Conservation (phyloP, 306 rosid genomes). For the Benincasa hispida region DNA sequence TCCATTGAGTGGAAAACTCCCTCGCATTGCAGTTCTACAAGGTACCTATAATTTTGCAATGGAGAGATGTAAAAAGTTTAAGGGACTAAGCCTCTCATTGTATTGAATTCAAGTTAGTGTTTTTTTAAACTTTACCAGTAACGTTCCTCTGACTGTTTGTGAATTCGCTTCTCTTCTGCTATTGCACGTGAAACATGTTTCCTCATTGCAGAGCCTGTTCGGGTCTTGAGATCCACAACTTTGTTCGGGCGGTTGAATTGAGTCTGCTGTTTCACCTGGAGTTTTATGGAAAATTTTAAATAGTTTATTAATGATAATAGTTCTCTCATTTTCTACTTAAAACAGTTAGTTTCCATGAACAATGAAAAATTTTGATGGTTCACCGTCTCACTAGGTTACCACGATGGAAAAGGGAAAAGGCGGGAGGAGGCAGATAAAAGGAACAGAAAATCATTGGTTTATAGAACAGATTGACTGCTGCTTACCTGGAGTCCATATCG, state of each 20-base stretch:
- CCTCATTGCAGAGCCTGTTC: slow-evolving; percentile 38
- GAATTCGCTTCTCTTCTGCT: slow-evolving; percentile 59
- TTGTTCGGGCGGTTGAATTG: slow-evolving; percentile 49
- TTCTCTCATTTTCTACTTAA: neutral
- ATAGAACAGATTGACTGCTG: neutral
- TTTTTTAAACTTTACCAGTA: slow-evolving; percentile 38
- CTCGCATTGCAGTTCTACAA: slow-evolving; percentile 83
- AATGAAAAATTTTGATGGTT: neutral
- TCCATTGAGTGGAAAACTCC: slow-evolving; percentile 90
- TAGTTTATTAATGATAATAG: neutral
- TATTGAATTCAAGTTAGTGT: neutral
- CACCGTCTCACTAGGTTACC: neutral
- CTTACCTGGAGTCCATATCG: slow-evolving; percentile 95
- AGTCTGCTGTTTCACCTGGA: slow-evolving; percentile 69
- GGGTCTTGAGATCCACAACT: slow-evolving; percentile 47
- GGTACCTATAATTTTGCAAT: slow-evolving; percentile 43
- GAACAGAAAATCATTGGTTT: neutral
- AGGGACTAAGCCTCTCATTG: neutral
- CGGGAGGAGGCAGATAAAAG: neutral
- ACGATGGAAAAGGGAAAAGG: neutral
- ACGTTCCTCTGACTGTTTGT: slow-evolving; percentile 73
- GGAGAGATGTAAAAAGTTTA: neutral
- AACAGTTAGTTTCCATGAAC: neutral
- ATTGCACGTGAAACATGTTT: slow-evolving; percentile 61
- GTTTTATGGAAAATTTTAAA: slow-evolving; percentile 2